Base-by-base conservation (phyloP, 2,329 filamentous ascomycete species). In the Knufia petricola region DNA sequence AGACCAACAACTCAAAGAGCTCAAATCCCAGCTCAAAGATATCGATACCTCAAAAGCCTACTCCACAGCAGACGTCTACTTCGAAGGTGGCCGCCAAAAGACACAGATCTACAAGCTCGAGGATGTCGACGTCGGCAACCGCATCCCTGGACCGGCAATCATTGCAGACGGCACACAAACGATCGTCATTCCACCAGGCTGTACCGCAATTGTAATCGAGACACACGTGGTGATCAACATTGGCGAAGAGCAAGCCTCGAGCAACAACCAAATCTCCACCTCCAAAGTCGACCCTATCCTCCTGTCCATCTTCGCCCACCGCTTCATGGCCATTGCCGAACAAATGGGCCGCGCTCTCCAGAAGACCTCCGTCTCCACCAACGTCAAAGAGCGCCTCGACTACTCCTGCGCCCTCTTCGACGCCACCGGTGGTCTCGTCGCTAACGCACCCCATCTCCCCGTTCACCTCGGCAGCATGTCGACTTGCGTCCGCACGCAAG, bases 151-250 rank as follows among this genome's bases (percentile, higher is more conserved):
- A 0, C 89, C 89, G 1, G 88, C 88, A 0, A 86, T 95, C 66
- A 76, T 95, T 50, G 87, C 87, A 1, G 89, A 71, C 52, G 65
- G 66, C n/a, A 69, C 59, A 8, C 90, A 95, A 66, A 96, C 90
- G 0, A 92, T 96, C 53, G 86, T 95, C 0, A 81, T 95, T 2
- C 85, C 86, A 0, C 90, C 89, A 0, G 78, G 77, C 24, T 79
- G 87, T 2, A 78, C 79, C 19, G 90, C 89, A 0, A 68, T 88
- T 20, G 74, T 95, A 26, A 81, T 94, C 15, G 76, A 87, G 53
- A 94, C 88, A 0, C 90, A 95, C 59, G 87, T 95, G 6, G 76
- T 95, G 4, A 89, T 95, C 60, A 87, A 95, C 55, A 77, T 92
- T 34, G 78, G 82, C 48, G 80, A 81, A 40, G 68, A 69, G 55